Evolutionary conservation across 2,329 filamentous ascomycete species (phyloP).

Genomic region (Thelonectria rubi): DNA sequence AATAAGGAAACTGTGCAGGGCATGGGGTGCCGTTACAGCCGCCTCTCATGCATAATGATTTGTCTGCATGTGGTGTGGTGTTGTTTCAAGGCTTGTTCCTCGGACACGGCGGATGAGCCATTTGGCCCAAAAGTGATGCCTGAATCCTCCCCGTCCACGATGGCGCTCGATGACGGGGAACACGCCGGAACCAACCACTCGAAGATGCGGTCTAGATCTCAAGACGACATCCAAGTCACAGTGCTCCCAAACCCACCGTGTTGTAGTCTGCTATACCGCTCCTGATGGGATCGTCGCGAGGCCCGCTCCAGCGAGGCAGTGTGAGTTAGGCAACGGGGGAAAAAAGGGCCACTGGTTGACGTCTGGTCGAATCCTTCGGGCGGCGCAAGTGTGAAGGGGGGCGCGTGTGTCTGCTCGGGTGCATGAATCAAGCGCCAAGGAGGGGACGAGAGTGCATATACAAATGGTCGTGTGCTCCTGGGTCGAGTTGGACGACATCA

Average conservation of each 20-base stretch:
- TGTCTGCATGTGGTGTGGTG: not conserved
- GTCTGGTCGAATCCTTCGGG: constrained; percentile 1
- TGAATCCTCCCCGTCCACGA: not conserved
- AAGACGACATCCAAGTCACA: not conserved
- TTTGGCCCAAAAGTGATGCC: not conserved
- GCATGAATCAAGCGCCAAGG: not conserved
- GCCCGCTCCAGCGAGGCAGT: not conserved
- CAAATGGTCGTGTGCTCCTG: not conserved
- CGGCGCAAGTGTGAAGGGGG: not conserved
- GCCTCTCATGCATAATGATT: constrained; percentile 3
- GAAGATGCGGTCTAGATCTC: not conserved
- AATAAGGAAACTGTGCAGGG: not conserved
- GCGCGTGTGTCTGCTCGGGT: not conserved
- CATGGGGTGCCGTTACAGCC: too few species aligned
- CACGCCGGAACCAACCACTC: not conserved
- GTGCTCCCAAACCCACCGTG: too few species aligned
- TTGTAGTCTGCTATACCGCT: not conserved
- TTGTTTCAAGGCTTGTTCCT: not conserved
- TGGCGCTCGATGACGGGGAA: not conserved
- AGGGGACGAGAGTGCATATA: not conserved
- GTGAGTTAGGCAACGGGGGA: not conserved
- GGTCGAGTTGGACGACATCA: not conserved
- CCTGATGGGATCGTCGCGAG: not conserved
- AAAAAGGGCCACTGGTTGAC: not conserved
- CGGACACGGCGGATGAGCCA: not conserved